Percentiles rank a stretch among this genome's conserved stretches.
Evolutionary conservation across 106 monocot genomes (phyloP).

Genomic region (Chionographis japonica): DNA sequence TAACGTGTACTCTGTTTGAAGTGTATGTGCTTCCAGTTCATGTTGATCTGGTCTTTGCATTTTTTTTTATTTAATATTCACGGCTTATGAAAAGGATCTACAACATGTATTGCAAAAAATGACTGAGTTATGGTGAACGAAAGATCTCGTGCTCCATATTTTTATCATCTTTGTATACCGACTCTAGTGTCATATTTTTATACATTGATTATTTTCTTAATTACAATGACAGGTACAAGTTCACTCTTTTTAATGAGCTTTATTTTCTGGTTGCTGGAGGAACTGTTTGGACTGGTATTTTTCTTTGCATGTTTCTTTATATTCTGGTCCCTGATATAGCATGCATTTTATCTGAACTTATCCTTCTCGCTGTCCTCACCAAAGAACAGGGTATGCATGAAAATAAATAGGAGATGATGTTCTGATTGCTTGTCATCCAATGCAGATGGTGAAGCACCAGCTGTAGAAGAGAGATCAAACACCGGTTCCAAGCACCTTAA

Average conservation of each 20-base stretch:
- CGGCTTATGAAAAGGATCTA: background rate
- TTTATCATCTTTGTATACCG: no score
- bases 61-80: background rate
- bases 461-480: slow-evolving; percentile 30
- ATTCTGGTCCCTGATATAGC: background rate
- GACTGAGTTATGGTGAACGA: no score
- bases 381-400: no score
- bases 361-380: no score
- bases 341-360: no score
- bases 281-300: slow-evolving; percentile 95
- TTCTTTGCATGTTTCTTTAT: background rate
- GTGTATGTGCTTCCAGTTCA: no score
- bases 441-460: slow-evolving; percentile 77
- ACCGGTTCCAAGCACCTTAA: slow-evolving; percentile 27
- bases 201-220: background rate
- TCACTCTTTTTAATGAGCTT: slow-evolving; percentile 96
- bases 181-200: no score
- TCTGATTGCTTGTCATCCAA: background rate
- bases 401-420: background rate
- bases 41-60: no score
- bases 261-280: slow-evolving; percentile 99
- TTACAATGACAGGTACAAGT: slow-evolving; percentile 76
- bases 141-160: no score
- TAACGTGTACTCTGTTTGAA: no score
- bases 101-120: no score